Evolutionary conservation across 768 basidiomycete genomes (phyloP), one percentile per base, ranked within the genome.

Genomic region (Lactarius hengduanensis): DNA sequence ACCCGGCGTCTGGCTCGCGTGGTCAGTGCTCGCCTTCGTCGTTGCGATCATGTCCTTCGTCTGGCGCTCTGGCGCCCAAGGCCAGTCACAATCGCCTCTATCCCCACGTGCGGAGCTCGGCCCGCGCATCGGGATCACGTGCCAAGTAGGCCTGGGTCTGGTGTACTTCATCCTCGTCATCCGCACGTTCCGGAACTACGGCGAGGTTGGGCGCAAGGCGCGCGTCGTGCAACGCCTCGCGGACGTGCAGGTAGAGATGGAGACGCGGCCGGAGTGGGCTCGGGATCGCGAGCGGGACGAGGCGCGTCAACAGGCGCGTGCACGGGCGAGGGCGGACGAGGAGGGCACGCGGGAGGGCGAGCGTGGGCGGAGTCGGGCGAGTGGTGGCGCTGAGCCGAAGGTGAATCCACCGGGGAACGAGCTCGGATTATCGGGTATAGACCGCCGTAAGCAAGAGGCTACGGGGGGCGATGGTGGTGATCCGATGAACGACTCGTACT

Each of bases 1-100:
- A 78, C 90, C 90, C 0, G 84, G 82, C 0, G 76, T 90, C 11
- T 91, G 88, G 86, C 82, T 90, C 64, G 82, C 88, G 9, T 91
- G 88, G 88, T 85, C 90, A 0, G 86, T 91, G 82, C 78, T 89
- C 5, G 78, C 85, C 61, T 90, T 90, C 74, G 74, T 87, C 66
- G 71, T 80, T 3, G 78, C 86, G 15, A 87, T 91, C 70, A 78
- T 89, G 38, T 81, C 85, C 8, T 91, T 83, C 68, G 80, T 89
- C 60, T 90, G 88, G 89, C 80, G 85, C 50, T 82, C 82, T 0
- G 88, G 87, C 18, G 81, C 84, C 0, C 76, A 77, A 1, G 45
- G 73, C 15, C 83, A 88, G 55, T 71, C 73, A 2, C 64, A 68
- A 32, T 45, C 43, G 3, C 77, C 77, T 8, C 78, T 87, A 0